Evolutionary conservation across 2,329 filamentous ascomycete genomes (phyloP).

Genomic region (Phoma herbarum): DNA sequence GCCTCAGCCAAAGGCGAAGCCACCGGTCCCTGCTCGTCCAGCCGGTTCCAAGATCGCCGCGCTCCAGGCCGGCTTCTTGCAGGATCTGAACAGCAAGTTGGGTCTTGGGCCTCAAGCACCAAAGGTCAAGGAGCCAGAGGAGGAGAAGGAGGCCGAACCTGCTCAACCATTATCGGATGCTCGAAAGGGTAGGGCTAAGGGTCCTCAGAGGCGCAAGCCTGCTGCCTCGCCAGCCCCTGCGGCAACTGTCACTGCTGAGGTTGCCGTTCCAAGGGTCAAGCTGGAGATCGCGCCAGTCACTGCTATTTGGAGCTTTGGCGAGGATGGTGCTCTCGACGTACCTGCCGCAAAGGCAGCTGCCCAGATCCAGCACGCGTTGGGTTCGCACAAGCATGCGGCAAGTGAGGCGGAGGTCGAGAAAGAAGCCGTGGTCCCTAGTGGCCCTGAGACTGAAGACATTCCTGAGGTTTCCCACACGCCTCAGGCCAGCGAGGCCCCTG

Average conservation of each 20-base stretch:
- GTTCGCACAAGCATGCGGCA: slow-evolving; percentile 11
- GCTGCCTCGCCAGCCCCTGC: slow-evolving; percentile 65
- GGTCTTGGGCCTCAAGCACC: slow-evolving; percentile 83
- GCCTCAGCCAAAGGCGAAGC: slow-evolving; percentile 74
- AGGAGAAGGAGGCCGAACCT: slow-evolving; percentile 66
- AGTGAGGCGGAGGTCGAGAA: slow-evolving; percentile 2
- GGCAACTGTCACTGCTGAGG: slow-evolving; percentile 52
- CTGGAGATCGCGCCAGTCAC: slow-evolving; percentile 40
- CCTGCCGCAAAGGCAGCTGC: slow-evolving; percentile 44
- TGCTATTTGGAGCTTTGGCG: slow-evolving; percentile 49
- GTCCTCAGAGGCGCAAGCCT: slow-evolving; percentile 79
- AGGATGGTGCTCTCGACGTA: slow-evolving; percentile 46
- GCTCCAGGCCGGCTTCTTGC: slow-evolving; percentile 90
- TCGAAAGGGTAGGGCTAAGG: slow-evolving; percentile 87
- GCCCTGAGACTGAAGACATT: neutral
- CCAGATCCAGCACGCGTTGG: slow-evolving; percentile 37
- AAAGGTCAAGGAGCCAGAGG: slow-evolving; percentile 76
- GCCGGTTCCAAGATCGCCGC: slow-evolving; percentile 87
- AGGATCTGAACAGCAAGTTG: slow-evolving; percentile 88
- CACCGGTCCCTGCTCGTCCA: slow-evolving; percentile 80
- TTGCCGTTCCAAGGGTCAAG: slow-evolving; percentile 34
- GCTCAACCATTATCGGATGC: slow-evolving; percentile 87
- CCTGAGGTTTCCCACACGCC: neutral
- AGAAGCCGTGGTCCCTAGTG: neutral
- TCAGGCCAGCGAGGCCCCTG: slow-evolving; percentile 6